These are phyloP conservation scores for Leccinum variabile DNA, from an alignment of 1,284 basidiomycete species.

Conservation along the genomic window DNA sequence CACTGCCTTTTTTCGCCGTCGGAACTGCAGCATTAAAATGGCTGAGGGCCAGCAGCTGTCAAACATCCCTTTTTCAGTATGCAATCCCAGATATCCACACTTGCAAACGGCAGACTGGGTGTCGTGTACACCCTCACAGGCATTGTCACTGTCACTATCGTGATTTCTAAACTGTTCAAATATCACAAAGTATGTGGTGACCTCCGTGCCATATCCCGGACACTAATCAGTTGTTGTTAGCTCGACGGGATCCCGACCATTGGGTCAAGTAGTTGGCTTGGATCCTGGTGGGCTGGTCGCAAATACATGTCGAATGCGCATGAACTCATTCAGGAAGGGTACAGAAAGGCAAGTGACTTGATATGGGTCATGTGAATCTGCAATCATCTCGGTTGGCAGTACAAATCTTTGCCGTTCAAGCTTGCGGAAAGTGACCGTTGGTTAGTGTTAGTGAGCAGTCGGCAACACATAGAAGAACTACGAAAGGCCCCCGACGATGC, in stretches of 20 bases:
- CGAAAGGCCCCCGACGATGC: slow-evolving; percentile 40
- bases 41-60: not conserved
- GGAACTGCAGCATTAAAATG: too few relatives aligned
- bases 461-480: slow-evolving; percentile 42
- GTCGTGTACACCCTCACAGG: not conserved
- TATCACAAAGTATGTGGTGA: not conserved
- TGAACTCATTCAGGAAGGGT: slow-evolving; percentile 20
- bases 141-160: not conserved
- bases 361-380: too few relatives aligned
- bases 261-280: slow-evolving; percentile 15
- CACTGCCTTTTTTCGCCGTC: too few relatives aligned
- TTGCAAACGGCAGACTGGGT: not conserved
- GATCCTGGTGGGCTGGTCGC: slow-evolving; percentile 14
- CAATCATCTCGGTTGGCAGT: not conserved
- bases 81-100: not conserved
- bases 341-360: slow-evolving; percentile 12
- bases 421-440: slow-evolving; percentile 39
- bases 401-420: slow-evolving; percentile 40
- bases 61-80: not conserved
- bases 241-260: slow-evolving; percentile 15
- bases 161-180: not conserved
- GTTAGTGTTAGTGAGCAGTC: slow-evolving; percentile 41
- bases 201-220: too few relatives aligned
- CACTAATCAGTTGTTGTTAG: too few relatives aligned
- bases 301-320: slow-evolving; percentile 5